A percentile compares a stretch with the other conserved stretches of the same genome.
Evolutionary conservation across 2,329 filamentous ascomycete genomes (phyloP).

Genomic region (Paraphoma sp.): DNA sequence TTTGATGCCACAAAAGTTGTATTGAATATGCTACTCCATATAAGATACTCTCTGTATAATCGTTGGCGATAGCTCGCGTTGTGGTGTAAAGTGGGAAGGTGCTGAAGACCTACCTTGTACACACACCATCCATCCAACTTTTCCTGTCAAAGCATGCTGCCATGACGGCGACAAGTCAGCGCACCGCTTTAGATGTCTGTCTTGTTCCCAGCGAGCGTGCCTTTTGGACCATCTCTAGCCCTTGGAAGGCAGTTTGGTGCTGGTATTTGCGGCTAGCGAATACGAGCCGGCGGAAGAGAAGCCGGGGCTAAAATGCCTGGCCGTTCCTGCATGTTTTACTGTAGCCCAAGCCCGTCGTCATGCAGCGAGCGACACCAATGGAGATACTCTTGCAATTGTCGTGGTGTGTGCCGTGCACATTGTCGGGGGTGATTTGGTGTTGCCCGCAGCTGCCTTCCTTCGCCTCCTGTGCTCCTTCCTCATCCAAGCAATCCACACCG

Average conservation of each 20-base stretch:
- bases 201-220: no score
- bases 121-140: neutral
- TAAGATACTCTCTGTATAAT: slow-evolving; percentile 4
- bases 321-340: neutral
- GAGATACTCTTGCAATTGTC: neutral
- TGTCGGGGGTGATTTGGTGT: neutral
- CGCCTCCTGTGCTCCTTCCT: neutral
- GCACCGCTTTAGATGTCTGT: no score
- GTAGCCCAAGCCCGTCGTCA: neutral
- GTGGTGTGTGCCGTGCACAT: neutral
- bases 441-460: neutral
- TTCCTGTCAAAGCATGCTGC: no score
- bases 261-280: neutral
- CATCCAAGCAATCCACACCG: neutral
- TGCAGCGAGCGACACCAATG: neutral
- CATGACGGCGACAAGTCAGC: no score
- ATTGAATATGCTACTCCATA: neutral
- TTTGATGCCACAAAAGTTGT: neutral
- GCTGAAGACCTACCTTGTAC: neutral
- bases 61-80: slow-evolving; percentile 1
- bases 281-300: neutral
- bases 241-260: neutral
- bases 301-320: neutral
- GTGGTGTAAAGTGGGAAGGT: neutral
- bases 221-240: neutral